Conservation (phyloP, 73 alveolate species). For the Urostyla sp. region DNA sequence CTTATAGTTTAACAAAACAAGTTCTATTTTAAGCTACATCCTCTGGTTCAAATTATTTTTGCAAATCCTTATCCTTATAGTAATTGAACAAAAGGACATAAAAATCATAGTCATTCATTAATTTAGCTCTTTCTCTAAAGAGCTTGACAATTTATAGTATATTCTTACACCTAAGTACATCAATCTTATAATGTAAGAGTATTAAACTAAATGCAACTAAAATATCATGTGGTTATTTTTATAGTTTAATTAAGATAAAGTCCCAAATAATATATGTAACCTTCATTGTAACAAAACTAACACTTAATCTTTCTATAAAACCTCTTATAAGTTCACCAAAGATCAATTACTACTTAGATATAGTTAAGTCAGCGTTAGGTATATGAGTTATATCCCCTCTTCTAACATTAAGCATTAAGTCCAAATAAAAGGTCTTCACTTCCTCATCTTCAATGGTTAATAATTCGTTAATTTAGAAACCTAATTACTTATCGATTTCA, state of each 20-base stretch:
- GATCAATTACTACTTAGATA: conserved; percentile 53
- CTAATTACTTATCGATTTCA: conserved; percentile 48
- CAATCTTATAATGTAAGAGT: conserved; percentile 23
- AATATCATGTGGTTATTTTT: conserved; percentile 23
- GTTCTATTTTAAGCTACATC: conserved; percentile 33
- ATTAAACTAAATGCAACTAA: conserved; percentile 52
- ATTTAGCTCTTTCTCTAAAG: conserved; percentile 47
- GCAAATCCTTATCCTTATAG: conserved; percentile 27
- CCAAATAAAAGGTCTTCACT: conserved; percentile 52
- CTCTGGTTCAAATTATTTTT: conserved; percentile 19
- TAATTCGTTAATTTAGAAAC: conserved; percentile 30
- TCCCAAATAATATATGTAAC: conserved; percentile 61
- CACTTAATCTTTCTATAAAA: conserved; percentile 50
- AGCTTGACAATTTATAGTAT: conserved; percentile 24
- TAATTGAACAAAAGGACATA: conserved; percentile 19
- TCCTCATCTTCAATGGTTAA: conserved; percentile 59
- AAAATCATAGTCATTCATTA: conserved; percentile 65
- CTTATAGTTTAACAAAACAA: conserved; percentile 19
- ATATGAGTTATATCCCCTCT: conserved; percentile 43
- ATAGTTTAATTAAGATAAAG: conserved; percentile 17
- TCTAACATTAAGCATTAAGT: conserved; percentile 50
- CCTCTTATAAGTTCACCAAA: conserved; percentile 65
- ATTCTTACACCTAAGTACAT: conserved; percentile 38
- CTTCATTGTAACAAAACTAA: conserved; percentile 47
- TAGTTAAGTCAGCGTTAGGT: conserved; percentile 56